Conservation (phyloP, 2,329 filamentous ascomycete species). For the Aspergillus sp. region DNA sequence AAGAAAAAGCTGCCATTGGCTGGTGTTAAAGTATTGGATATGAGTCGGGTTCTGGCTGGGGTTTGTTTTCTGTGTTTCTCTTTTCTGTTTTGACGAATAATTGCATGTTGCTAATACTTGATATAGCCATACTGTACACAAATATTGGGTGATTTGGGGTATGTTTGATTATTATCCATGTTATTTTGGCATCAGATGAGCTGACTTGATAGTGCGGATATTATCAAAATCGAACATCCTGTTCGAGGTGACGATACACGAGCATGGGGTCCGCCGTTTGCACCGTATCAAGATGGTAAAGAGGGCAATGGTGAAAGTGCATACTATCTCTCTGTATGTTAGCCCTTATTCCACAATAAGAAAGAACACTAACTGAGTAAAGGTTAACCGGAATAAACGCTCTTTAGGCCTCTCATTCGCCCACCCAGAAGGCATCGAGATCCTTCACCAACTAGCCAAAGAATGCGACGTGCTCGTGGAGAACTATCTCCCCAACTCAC, state of each 20-base stretch:
- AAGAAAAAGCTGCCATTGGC: constrained; percentile 7
- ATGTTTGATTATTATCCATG: constrained; percentile 33
- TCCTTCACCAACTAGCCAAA: constrained; percentile 77
- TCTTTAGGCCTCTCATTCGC: constrained; percentile 90
- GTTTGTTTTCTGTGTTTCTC: constrained; percentile 51
- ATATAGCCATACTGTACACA: constrained; percentile 90
- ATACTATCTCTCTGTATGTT: constrained; percentile 77
- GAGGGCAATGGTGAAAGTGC: constrained; percentile 80
- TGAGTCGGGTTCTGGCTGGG: constrained; percentile 72
- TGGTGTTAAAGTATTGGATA: constrained; percentile 7
- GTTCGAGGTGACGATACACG: constrained; percentile 86
- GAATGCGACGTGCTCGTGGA: constrained; percentile 92
- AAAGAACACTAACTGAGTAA: background rate
- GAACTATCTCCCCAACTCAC: constrained; percentile 85
- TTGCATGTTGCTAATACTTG: constrained; percentile 5
- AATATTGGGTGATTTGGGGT: constrained; percentile 94
- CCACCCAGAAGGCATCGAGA: constrained; percentile 73
- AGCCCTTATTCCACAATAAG: background rate
- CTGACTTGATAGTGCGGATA: constrained; percentile 64
- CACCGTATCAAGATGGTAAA: constrained; percentile 60
- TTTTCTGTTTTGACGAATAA: constrained; percentile 1
- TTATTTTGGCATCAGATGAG: background rate
- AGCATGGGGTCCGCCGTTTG: constrained; percentile 95
- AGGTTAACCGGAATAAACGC: constrained; percentile 97
- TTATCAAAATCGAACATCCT: constrained; percentile 97